phyloP scores from a whole-genome alignment of 805 yeast genomes.

The Sugiyamaella qingdaonensis region DNA sequence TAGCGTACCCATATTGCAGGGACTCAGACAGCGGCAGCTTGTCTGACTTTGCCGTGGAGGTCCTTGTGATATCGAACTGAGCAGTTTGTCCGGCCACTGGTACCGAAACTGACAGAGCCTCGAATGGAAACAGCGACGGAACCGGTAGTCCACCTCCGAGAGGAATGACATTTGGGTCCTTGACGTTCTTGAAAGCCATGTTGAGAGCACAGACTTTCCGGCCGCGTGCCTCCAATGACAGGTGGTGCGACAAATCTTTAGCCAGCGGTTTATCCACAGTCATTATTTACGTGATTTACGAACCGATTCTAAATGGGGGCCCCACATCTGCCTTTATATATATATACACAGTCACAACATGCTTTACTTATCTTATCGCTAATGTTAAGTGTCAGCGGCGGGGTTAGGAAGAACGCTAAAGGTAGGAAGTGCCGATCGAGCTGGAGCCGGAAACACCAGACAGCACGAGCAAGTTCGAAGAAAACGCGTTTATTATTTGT shows the following conservation, averaged over 20 bases:
- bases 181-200: constrained; percentile 74
- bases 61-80: constrained; percentile 37
- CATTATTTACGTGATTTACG: background rate
- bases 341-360: constrained; percentile 42
- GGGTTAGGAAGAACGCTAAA: constrained; percentile 2
- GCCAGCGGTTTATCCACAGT: constrained; percentile 32
- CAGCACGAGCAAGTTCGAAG: no score
- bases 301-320: no score
- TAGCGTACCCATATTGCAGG: constrained; percentile 86
- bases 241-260: constrained; percentile 67
- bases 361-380: constrained; percentile 76
- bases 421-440: constrained; percentile 1
- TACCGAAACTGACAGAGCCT: constrained; percentile 59
- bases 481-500: no score
- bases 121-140: constrained; percentile 89
- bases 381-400: constrained; percentile 3
- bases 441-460: background rate
- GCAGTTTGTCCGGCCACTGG: constrained; percentile 23
- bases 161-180: constrained; percentile 72
- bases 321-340: no score
- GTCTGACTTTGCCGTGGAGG: constrained; percentile 34
- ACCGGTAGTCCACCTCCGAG: constrained; percentile 95
- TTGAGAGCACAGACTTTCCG: constrained; percentile 79
- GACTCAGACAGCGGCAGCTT: constrained; percentile 70
- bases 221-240: constrained; percentile 74